These are phyloP conservation scores for Mycena belliarum DNA, from an alignment of 768 basidiomycete genomes.

Conservation along the genomic window DNA sequence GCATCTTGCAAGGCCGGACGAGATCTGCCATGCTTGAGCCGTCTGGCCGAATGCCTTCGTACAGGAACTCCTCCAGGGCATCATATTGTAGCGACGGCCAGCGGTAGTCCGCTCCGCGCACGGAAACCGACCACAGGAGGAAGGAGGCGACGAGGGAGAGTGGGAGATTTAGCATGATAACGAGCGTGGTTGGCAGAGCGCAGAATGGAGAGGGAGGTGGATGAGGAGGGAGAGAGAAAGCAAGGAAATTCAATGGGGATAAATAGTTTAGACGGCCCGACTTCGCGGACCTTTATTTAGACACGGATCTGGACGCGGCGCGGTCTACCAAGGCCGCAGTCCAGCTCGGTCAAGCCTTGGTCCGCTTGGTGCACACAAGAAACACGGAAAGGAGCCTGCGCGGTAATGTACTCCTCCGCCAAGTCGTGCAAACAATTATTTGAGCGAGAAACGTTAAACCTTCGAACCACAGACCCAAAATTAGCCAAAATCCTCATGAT, in stretches of 20 bases:
- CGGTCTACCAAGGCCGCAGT: no score
- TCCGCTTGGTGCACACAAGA: no score
- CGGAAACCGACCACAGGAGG: conserved; percentile 2
- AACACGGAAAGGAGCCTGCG: no score
- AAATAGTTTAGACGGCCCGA: not conserved
- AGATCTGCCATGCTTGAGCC: conserved; percentile 34
- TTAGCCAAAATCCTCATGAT: not conserved
- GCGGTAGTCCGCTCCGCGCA: conserved; percentile 18
- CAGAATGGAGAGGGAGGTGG: not conserved
- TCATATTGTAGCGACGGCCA: conserved; percentile 41
- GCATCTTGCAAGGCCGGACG: conserved; percentile 30
- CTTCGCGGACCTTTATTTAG: not conserved
- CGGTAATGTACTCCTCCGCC: no score
- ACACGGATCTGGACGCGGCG: not conserved
- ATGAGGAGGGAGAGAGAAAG: not conserved
- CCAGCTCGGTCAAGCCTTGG: no score
- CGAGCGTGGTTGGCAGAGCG: conserved; percentile 12
- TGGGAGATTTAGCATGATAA: conserved; percentile 16
- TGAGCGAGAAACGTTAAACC: no score
- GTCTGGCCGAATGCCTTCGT: conserved; percentile 36
- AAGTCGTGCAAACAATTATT: no score
- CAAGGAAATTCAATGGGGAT: not conserved
- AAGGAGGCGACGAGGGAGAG: conserved; percentile 4
- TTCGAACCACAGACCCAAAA: no score
- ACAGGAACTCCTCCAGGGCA: conserved; percentile 35